Conservation (phyloP, 139 green algal species). For the Volvox africanus region DNA sequence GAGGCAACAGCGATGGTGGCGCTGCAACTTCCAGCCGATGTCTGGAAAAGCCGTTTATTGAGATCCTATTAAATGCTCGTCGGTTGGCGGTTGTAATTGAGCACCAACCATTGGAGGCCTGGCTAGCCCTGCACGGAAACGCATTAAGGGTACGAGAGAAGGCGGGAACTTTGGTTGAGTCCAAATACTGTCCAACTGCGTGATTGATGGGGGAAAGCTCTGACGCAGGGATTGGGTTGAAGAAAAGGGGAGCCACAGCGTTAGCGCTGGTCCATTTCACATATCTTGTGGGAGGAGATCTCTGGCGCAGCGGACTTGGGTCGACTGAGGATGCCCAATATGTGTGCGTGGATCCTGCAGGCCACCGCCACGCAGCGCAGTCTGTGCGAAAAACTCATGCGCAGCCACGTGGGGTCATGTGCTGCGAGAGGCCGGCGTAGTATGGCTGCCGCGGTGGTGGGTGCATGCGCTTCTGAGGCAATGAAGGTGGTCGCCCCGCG, state of each 20-base stretch:
- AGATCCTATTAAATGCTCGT: conserved; percentile 59
- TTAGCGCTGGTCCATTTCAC: too few species aligned
- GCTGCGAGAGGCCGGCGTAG: conserved; percentile 16
- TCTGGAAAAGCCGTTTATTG: conserved; percentile 39
- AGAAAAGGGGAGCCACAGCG: too few species aligned
- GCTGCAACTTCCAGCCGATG: neutral
- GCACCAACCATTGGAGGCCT: conserved; percentile 81
- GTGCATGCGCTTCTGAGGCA: neutral
- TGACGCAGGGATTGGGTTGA: too few species aligned
- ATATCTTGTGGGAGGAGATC: too few species aligned
- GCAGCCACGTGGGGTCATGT: neutral
- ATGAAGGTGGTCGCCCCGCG: too few species aligned
- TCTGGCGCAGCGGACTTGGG: too few species aligned
- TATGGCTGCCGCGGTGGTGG: neutral
- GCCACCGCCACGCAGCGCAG: conserved; percentile 64
- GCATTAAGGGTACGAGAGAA: conserved; percentile 54
- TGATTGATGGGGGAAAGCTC: too few species aligned
- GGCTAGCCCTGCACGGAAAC: conserved; percentile 69
- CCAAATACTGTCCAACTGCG: too few species aligned
- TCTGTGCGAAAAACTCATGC: conserved; percentile 70
- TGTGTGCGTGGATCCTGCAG: neutral
- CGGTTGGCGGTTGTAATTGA: conserved; percentile 68
- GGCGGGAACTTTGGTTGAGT: too few species aligned
- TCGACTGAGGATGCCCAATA: too few species aligned
- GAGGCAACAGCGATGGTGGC: neutral